Percentiles rank a stretch among this genome's conserved stretches.
Evolutionary conservation across 177 flowering plant species (phyloP).

Genomic region (Vitis hybrid): DNA sequence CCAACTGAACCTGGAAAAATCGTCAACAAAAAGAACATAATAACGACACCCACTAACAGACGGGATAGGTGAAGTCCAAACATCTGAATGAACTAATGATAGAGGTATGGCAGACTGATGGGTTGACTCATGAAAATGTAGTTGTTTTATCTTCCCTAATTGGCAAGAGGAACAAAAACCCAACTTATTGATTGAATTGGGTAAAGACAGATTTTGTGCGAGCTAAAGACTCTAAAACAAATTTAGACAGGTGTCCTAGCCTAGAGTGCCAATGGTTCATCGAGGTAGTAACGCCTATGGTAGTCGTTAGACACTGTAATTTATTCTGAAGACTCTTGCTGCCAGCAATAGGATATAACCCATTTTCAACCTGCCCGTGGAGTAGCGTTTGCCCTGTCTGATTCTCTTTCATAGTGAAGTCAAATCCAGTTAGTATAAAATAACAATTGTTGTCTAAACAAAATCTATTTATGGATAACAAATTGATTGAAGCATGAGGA

Average conservation of each 20-base stretch:
- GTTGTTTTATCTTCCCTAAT: not conserved
- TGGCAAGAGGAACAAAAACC: constrained; percentile 1
- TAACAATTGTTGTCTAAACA: constrained; percentile 9
- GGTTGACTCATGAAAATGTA: too few relatives aligned
- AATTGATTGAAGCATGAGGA: not conserved
- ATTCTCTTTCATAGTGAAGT: constrained; percentile 10
- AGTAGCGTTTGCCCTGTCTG: constrained; percentile 1
- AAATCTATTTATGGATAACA: constrained; percentile 1
- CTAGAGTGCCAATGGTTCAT: not conserved
- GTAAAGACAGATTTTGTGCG: not conserved
- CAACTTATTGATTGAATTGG: not conserved
- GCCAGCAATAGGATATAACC: not conserved
- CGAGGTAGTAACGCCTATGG: not conserved
- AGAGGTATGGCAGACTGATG: not conserved
- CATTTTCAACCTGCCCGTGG: not conserved
- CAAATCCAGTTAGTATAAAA: not conserved
- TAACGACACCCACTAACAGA: not conserved
- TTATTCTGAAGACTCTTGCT: not conserved
- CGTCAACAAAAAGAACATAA: constrained; percentile 7
- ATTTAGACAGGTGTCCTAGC: not conserved
- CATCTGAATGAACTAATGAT: not conserved
- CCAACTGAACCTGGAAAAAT: constrained; percentile 4
- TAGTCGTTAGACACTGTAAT: not conserved
- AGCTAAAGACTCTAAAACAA: not conserved
- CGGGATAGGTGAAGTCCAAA: not conserved